Evolutionary conservation across 495 filamentous ascomycete genomes (phyloP).

Genomic region (Aspergillus panamensis): DNA sequence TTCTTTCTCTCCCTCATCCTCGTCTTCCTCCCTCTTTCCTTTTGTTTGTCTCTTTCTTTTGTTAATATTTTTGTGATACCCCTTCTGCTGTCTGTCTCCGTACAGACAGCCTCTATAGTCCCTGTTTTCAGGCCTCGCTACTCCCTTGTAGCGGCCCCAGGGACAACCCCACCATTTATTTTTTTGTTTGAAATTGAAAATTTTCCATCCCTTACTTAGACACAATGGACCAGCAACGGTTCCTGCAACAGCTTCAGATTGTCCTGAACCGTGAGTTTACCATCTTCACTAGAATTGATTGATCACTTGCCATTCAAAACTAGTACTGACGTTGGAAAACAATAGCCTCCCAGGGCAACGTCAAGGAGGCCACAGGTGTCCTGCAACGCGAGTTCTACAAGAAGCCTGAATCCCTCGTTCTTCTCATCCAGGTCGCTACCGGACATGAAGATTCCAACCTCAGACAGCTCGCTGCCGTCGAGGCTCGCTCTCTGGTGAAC

Average conservation of each 20-base stretch:
- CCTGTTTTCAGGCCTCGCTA: constrained; percentile 17
- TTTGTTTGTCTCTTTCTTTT: constrained; percentile 28
- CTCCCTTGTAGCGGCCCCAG: constrained; percentile 19
- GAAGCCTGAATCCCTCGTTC: constrained; percentile 73
- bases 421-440: constrained; percentile 80
- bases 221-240: constrained; percentile 70
- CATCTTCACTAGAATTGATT: neutral
- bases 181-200: constrained; percentile 17
- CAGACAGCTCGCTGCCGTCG: constrained; percentile 85
- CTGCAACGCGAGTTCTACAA: constrained; percentile 90
- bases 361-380: constrained; percentile 86
- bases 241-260: constrained; percentile 70
- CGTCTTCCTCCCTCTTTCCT: constrained; percentile 20
- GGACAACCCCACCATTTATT: constrained; percentile 23
- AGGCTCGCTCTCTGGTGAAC: constrained; percentile 71
- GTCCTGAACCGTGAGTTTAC: constrained; percentile 65
- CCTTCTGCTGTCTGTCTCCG: constrained; percentile 35
- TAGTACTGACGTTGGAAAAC: neutral
- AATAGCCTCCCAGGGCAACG: constrained; percentile 45
- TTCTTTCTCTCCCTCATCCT: constrained; percentile 20
- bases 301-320: neutral
- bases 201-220: constrained; percentile 9
- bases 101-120: constrained; percentile 36
- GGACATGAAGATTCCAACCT: constrained; percentile 67
- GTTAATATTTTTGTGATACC: constrained; percentile 38